Conservation (phyloP, 306 rosid species). For the Styphnolobium japonicum region DNA sequence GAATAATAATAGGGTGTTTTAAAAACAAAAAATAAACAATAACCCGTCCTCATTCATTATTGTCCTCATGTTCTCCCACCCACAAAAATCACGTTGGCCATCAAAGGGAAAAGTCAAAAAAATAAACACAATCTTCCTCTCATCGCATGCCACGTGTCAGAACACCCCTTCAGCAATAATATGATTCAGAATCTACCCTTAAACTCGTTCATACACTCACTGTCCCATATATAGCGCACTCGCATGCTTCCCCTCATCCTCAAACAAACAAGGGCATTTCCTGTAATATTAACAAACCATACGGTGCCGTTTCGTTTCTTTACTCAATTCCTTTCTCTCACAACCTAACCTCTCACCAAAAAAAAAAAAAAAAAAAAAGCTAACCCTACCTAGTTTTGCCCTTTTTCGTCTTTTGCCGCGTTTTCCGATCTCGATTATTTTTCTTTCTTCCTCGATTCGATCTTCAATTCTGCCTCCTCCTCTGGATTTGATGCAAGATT, state of each 20-base stretch:
- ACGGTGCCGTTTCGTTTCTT: conserved; percentile 52
- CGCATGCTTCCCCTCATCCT: conserved; percentile 25
- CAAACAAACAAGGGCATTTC: conserved; percentile 32
- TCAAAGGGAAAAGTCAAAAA: conserved; percentile 11
- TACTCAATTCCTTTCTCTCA: conserved; percentile 29
- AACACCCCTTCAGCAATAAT: neutral
- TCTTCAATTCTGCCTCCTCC: neutral
- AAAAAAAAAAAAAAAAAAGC: conserved; percentile 17
- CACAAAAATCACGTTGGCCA: conserved; percentile 26
- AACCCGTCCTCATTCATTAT: neutral
- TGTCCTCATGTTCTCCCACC: conserved; percentile 25
- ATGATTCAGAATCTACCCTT: conserved; percentile 39
- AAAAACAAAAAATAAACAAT: no score
- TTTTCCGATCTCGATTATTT: conserved; percentile 46
- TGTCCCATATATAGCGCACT: conserved; percentile 38
- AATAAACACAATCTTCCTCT: neutral
- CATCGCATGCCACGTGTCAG: conserved; percentile 39
- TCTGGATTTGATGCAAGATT: neutral
- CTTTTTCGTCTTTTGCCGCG: conserved; percentile 54
- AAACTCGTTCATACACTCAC: conserved; percentile 35
- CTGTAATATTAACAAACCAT: conserved; percentile 35
- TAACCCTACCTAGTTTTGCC: conserved; percentile 61
- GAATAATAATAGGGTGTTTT: no score
- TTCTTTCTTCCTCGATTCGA: conserved; percentile 31
- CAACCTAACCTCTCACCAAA: conserved; percentile 25